Base-by-base conservation (phyloP, 176 grass and related monocot genomes). In the Aegilops longissima region DNA sequence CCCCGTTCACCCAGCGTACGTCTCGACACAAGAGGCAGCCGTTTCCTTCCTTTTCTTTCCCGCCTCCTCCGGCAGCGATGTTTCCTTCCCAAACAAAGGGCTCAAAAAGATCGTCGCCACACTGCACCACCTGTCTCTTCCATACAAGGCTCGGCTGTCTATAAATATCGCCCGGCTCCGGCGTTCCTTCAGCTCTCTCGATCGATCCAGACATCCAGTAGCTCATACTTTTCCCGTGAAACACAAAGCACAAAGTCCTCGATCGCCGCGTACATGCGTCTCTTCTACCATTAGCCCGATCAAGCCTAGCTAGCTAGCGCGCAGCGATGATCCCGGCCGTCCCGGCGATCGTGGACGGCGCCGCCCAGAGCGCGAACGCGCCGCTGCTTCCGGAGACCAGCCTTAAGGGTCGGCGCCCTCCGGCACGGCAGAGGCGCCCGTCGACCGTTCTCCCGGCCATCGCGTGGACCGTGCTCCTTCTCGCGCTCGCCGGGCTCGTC, bases 311-410 rank as follows among this genome's bases (percentile, higher is more conserved):
- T 61, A 27, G 61, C 16, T 33, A 24, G 5, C 3, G 17, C 4
- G 25, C 30, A 10, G 36, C 45, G 25, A 80, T 84, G 81, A 84
- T 84, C 49, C 27, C 61, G 27, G 47, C 16, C 31, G 52, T 77
- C 25, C 9, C 85, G 4, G n/a, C 84, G 24, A 63, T 12, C 35
- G 74, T 92, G 84, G 86, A 85, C 47, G 86, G 66, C 25, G 27
- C 4, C 25, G 27, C 11, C 63, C 17, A 52, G 20, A 44, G 64
- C 29, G 14, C 29, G 12, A 66, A 39, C 13, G 8, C 69, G 21
- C 77, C 86, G 70, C 77, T 94, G 76, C 92, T 94, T 31, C 89
- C 92, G 12, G 79, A 89, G 69, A 87, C 92, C 13, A 52, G 31
- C 66, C 69, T 84, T 2, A n/a, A 77, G 21, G 42, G 24, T 30